A percentile compares a stretch with the other conserved stretches of the same genome.
Evolutionary conservation across 306 rosid genomes (phyloP).

Genomic region (Delonix regia): DNA sequence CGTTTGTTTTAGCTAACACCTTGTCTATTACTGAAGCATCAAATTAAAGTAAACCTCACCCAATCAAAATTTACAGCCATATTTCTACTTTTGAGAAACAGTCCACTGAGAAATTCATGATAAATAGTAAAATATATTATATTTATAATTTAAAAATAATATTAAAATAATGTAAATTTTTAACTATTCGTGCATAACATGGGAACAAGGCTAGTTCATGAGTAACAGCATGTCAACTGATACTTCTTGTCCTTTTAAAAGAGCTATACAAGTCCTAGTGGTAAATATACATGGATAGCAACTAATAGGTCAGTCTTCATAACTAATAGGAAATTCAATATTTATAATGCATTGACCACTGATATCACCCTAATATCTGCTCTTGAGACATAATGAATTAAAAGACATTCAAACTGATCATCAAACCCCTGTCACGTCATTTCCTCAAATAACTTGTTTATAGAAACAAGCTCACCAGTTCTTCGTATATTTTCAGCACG

Average conservation of each 20-base stretch:
- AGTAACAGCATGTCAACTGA: not conserved
- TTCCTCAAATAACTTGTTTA: slow-evolving; percentile 13
- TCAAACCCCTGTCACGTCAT: slow-evolving; percentile 7
- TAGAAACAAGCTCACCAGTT: slow-evolving; percentile 60
- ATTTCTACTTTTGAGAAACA: slow-evolving; percentile 27
- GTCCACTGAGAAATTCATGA: not conserved
- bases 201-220: no score
- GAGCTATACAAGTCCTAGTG: no score
- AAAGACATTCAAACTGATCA: not conserved
- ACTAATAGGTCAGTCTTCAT: slow-evolving; percentile 27
- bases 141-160: no score
- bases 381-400: slow-evolving; percentile 18
- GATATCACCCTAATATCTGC: slow-evolving; percentile 23
- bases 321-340: slow-evolving; percentile 26
- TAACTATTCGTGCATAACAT: no score
- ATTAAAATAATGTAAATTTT: no score
- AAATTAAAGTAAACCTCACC: not conserved
- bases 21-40: not conserved
- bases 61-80: slow-evolving; percentile 6
- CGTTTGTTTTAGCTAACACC: slow-evolving; percentile 22
- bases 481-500: slow-evolving; percentile 87
- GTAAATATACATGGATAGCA: not conserved
- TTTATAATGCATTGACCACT: slow-evolving; percentile 22
- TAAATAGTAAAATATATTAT: not conserved
- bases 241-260: slow-evolving; percentile 3